Evolutionary conservation across 139 green algal genomes (phyloP), one percentile per base, ranked within the genome.

Genomic region (Chlorella sp.): DNA sequence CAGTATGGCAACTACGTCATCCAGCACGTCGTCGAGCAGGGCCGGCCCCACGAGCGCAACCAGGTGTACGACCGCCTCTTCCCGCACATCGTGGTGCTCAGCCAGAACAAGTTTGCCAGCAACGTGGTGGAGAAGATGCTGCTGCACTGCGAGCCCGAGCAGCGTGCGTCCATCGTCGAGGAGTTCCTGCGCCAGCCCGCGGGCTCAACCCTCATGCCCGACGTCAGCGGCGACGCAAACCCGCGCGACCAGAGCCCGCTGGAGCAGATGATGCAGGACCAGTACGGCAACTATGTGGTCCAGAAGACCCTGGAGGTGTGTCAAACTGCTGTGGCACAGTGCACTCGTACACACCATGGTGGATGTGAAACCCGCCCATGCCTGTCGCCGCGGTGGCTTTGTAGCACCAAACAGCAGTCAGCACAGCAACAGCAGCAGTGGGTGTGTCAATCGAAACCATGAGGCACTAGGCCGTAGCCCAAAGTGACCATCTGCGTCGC

Each of bases 1-100:
- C 85, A 93, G 77, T 97, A 94, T 75, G 93, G 93, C 73, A 98
- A 98, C 83, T 98, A 97, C 71, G 93, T 98, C 29, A 87, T 98
- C 61, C 93, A 98, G 80, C 86, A 91, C 71, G 86, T 91, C 33
- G 71, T 95, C 62, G 76, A 89, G 72, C 82, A 86, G 34, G 86
- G 87, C 69, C 59, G 64, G 3, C 31, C 74, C 0, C 62, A 73
- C 23, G 79, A 88, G 74, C 42, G 10, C 42, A 17, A 24, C 1
- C 70, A 66, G 55, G 71, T 96, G n/a, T 82, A 88, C 33, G 62
- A 50, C 34, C 74, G 74, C 55, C 81, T 96, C 33, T 69, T 76
- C 34, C 75, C 78, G 5, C 77, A 88, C 60, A 85, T 92, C 31
- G 84, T 92, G 63, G 30, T 70, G 5, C 82, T 96, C 51, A 85